These are phyloP conservation scores for Tolypocladium inflatum DNA, from an alignment of 2,329 filamentous ascomycete species.

Conservation along the genomic window DNA sequence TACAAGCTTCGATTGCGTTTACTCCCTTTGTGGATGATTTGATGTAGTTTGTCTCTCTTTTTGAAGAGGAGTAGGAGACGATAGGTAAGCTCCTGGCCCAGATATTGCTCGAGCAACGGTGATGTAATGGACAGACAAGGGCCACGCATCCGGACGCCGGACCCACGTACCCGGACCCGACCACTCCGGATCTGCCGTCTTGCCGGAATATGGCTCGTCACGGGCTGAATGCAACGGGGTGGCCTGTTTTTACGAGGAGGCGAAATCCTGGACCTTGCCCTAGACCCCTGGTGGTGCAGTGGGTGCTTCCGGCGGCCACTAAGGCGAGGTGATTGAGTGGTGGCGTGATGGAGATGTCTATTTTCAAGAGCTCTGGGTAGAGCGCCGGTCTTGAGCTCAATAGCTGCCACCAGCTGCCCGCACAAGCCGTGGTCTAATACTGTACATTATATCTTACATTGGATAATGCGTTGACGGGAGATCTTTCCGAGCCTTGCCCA, in stretches of 20 bases:
- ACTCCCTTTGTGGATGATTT: not conserved
- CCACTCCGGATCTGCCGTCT: not conserved
- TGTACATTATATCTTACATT: not conserved
- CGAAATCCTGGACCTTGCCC: not conserved
- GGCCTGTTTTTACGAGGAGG: not conserved
- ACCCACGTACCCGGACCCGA: not conserved
- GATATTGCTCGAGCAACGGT: not conserved
- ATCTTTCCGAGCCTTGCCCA: not conserved
- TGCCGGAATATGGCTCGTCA: not conserved
- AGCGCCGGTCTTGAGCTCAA: not conserved
- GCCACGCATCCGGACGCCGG: not conserved
- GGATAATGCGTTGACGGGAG: not conserved
- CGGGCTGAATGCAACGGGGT: not conserved
- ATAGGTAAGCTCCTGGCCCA: not conserved
- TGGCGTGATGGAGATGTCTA: not conserved
- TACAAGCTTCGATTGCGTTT: not conserved
- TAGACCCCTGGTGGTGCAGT: not conserved
- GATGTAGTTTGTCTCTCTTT: too few relatives aligned
- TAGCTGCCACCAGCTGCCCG: not conserved
- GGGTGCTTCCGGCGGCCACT: not conserved
- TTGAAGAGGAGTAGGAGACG: not conserved
- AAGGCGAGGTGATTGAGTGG: not conserved
- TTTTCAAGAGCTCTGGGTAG: not conserved
- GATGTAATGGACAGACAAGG: constrained; percentile 6
- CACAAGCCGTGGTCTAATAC: not conserved